A percentile compares a stretch with the other conserved stretches of the same genome.
Conservation (phyloP, 805 yeast species). For the Yamadazyma nakazawae region DNA sequence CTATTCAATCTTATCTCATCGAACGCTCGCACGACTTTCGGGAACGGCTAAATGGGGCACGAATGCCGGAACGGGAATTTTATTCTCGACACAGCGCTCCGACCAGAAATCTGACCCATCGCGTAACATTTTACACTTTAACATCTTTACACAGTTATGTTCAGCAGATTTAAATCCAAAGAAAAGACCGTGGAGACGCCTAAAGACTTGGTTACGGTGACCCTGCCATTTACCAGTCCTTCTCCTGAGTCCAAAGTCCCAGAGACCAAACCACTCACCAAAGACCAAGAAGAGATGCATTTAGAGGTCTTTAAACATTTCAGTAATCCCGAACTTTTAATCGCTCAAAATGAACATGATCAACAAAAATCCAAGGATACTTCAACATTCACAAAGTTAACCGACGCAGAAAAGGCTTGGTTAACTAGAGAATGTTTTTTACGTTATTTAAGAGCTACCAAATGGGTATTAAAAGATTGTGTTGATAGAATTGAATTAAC, state of each 20-base stretch:
- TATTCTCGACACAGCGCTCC: background rate
- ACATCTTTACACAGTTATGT: conserved; percentile 12
- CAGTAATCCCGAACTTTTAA: conserved; percentile 44
- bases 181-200: conserved; percentile 10
- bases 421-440: conserved; percentile 85
- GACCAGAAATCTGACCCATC: background rate
- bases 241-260: conserved; percentile 41
- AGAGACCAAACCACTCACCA: conserved; percentile 48
- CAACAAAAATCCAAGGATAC: conserved; percentile 38
- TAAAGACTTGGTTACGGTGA: conserved; percentile 11
- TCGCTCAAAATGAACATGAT: conserved; percentile 51
- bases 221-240: conserved; percentile 20
- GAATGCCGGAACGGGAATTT: no score
- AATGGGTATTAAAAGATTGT: conserved; percentile 76
- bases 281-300: conserved; percentile 59
- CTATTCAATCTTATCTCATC: background rate
- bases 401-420: conserved; percentile 77
- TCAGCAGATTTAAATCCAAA: conserved; percentile 17
- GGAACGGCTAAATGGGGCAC: no score
- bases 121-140: background rate
- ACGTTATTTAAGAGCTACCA: conserved; percentile 89
- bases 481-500: conserved; percentile 73
- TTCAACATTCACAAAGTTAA: conserved; percentile 19
- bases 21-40: background rate
- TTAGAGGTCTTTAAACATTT: conserved; percentile 62